These are phyloP conservation scores for Lentinula lateritia DNA, from an alignment of 768 basidiomycete species.

Conservation along the genomic window DNA sequence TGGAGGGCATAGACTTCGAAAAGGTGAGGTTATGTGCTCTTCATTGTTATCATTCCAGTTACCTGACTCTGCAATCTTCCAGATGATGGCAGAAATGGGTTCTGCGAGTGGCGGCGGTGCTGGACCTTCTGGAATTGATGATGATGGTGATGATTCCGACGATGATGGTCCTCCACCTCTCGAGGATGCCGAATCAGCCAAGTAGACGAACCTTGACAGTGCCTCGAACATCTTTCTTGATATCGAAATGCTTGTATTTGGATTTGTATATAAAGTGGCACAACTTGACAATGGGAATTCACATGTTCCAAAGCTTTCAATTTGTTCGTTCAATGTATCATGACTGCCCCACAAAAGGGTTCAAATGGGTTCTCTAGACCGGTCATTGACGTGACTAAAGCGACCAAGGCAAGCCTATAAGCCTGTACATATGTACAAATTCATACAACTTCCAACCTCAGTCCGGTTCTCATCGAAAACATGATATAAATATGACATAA, in stretches of 20 bases:
- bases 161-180: constrained; percentile 78
- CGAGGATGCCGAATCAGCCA: constrained; percentile 53
- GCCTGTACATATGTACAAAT: no score
- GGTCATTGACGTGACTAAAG: no score
- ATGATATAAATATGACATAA: no score
- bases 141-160: constrained; percentile 37
- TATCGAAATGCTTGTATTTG: not conserved
- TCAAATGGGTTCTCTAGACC: no score
- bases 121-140: constrained; percentile 16
- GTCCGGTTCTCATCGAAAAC: no score
- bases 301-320: not conserved
- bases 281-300: not conserved
- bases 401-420: no score
- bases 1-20: constrained; percentile 55
- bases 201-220: constrained; percentile 20
- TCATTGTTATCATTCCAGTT: constrained; percentile 6
- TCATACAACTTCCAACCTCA: no score
- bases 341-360: not conserved
- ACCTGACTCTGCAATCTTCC: not conserved
- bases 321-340: not conserved
- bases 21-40: constrained; percentile 34
- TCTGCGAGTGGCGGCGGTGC: constrained; percentile 17
- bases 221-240: not conserved
- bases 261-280: not conserved
- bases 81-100: constrained; percentile 53